Base-by-base conservation (phyloP, 2,329 filamentous ascomycete genomes). In the Fusarium oxysporum region DNA sequence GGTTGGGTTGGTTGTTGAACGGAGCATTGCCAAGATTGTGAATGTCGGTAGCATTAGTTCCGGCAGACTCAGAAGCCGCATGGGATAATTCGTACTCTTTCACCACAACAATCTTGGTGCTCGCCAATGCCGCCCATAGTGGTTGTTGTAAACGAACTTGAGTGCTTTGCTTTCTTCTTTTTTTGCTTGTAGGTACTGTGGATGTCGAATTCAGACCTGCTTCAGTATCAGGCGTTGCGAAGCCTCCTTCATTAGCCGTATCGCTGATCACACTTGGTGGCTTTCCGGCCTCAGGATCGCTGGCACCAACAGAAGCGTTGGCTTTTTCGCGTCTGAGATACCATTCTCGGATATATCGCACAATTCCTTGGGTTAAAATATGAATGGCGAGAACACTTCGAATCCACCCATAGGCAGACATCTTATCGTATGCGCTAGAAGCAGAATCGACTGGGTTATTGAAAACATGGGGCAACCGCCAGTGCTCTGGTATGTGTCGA, bases 51-150 rank as follows among this genome's bases (percentile, higher is more conserved):
- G 91, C 91, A 79, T 93, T 92, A 74, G 92, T 91, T 78, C 92
- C 92, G 37, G 89, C 90, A 56, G 91, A 92, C 82, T 95, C 93
- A 62, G 90, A 89, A 68, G 92, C 89, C 65, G 92, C 91, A 80
- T 93, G 91, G 74, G 93, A 96, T 80, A 97, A 89, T 83, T 95
- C 92, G 77, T 94, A 93, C 82, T 95, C 95, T 84, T 97, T 96
- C 79, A 97, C 92, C 83, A 97, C 94, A 77, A 96, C 96, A 80
- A 98, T 95, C 87, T 98, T 98, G 79, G 95, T 97, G 84, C 94
- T 97, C 57, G 95, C 95, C 76, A 98, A 89, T 53, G 95, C 95
- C 72, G 95, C 94, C 95, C 95, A 98, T 73, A 98, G 89, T 54
- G 95, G 95, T 83, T 98, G 95, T 79, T 94, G 92, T 81, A 94